These are phyloP conservation scores for Sonneratia alba DNA, from an alignment of 345 rosid genomes.

Conservation along the genomic window DNA sequence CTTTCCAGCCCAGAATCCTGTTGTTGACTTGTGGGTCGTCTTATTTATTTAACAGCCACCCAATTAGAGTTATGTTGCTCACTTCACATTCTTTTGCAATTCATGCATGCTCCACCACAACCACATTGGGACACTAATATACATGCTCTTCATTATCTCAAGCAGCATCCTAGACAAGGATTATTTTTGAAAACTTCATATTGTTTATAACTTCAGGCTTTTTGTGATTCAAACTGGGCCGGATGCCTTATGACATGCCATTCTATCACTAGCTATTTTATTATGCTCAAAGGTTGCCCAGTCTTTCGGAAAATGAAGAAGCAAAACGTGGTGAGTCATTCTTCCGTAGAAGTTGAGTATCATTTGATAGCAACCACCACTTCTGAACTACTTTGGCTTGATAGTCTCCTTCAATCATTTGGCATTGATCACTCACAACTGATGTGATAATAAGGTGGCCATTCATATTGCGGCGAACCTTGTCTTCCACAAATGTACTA, in stretches of 20 bases:
- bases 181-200: background rate
- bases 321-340: too few species aligned
- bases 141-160: too few species aligned
- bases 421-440: too few species aligned
- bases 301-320: background rate
- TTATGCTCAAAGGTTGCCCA: background rate
- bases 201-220: background rate
- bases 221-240: background rate
- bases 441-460: too few species aligned
- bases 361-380: background rate
- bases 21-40: background rate
- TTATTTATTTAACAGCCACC: background rate
- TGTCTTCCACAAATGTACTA: too few species aligned
- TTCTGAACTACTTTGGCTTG: too few species aligned
- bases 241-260: background rate
- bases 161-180: background rate
- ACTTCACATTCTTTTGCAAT: too few species aligned
- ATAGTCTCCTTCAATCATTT: too few species aligned
- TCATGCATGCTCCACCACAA: too few species aligned
- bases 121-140: too few species aligned
- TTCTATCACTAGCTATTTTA: background rate
- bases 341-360: too few species aligned
- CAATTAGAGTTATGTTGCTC: background rate
- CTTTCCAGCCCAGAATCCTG: rapidly evolving
- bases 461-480: too few species aligned